Percentiles rank a stretch among this genome's conserved stretches.
These are phyloP conservation scores for Botrytis galanthina DNA, from an alignment of 2,329 filamentous ascomycete species.

Conservation along the genomic window DNA sequence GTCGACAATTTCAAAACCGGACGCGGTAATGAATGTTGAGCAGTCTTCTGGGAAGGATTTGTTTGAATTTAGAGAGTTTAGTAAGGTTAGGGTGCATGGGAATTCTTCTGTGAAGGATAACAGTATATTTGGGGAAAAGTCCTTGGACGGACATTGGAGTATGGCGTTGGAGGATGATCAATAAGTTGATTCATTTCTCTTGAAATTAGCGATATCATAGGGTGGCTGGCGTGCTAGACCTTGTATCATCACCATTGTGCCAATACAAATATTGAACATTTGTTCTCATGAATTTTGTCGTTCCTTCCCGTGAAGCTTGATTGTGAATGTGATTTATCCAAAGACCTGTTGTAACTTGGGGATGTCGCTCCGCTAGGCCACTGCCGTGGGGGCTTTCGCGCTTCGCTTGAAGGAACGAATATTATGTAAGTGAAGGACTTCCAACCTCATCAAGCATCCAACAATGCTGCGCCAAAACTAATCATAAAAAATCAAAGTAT, in stretches of 20 bases:
- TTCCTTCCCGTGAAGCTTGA: neutral
- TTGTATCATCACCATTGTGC: conserved; percentile 7
- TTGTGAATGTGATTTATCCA: neutral
- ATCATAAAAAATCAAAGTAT: too few relatives aligned
- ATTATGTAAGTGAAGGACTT: neutral
- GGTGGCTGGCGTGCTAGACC: conserved; percentile 3
- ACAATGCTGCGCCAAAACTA: neutral
- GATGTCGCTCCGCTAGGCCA: neutral
- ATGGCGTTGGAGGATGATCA: conserved; percentile 31
- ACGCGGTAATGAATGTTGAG: conserved; percentile 34
- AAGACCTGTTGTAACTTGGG: neutral
- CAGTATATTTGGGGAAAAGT: conserved; percentile 31
- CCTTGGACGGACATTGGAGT: conserved; percentile 33
- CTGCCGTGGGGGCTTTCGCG: neutral
- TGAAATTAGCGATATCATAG: neutral
- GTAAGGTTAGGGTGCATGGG: conserved; percentile 5
- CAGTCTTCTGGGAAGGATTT: conserved; percentile 33
- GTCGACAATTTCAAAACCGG: conserved; percentile 28
- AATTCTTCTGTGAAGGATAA: conserved; percentile 21
- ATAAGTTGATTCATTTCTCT: conserved; percentile 2
- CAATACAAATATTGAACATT: neutral
- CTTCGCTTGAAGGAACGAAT: neutral
- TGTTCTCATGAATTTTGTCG: neutral
- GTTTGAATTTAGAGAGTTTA: conserved; percentile 30
- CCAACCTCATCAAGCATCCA: neutral